phyloP scores from a whole-genome alignment of 768 basidiomycete genomes.

The Lentinula lateritia region DNA sequence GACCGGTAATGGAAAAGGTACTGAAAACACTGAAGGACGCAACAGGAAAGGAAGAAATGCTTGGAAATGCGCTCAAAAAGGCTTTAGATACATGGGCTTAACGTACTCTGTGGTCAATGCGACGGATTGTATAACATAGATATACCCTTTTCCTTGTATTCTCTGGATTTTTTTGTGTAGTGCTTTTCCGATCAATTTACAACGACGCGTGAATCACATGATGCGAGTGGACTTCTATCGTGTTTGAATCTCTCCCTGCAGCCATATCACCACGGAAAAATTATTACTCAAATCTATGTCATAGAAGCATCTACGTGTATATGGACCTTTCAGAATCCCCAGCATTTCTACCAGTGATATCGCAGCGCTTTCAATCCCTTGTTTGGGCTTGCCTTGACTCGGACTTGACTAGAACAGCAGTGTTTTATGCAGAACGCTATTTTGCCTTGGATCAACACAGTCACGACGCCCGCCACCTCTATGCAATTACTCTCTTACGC shows the following conservation, averaged over 20 bases:
- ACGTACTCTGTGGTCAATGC: neutral
- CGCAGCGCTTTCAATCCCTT: conserved; percentile 64
- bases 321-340: conserved; percentile 57
- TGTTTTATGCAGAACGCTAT: conserved; percentile 88
- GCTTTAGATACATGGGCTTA: conserved; percentile 36
- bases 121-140: neutral
- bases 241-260: neutral
- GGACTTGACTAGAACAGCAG: conserved; percentile 71
- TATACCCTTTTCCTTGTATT: neutral
- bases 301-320: conserved; percentile 8
- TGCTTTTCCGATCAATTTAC: too few species aligned
- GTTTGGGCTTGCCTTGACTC: conserved; percentile 84
- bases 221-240: neutral
- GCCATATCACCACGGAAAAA: neutral
- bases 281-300: neutral
- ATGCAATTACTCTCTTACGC: conserved; percentile 70
- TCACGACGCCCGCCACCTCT: conserved; percentile 82
- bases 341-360: conserved; percentile 49
- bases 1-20: conserved; percentile 48
- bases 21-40: conserved; percentile 26
- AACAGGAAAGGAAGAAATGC: conserved; percentile 36
- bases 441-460: conserved; percentile 62
- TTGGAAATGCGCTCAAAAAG: conserved; percentile 33
- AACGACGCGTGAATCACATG: neutral
- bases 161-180: neutral